These are phyloP conservation scores for Ustilago bromivora DNA, from an alignment of 1,284 basidiomycete genomes.

Conservation along the genomic window DNA sequence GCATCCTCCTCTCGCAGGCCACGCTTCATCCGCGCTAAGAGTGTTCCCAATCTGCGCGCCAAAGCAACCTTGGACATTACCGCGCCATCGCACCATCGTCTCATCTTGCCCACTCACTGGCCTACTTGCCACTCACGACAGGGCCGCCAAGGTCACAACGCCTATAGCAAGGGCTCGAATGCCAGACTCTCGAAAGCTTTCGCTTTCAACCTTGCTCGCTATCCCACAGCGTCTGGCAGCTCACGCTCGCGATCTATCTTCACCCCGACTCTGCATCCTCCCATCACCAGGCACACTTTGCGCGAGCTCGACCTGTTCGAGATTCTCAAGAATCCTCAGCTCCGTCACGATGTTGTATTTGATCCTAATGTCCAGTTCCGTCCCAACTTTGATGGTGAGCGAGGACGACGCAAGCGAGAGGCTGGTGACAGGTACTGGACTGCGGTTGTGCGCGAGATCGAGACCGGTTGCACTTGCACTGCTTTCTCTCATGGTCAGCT, in stretches of 20 bases:
- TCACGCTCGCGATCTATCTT: slow-evolving; percentile 43
- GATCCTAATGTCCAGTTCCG: slow-evolving; percentile 71
- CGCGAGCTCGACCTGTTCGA: slow-evolving; percentile 86
- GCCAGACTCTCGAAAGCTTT: slow-evolving; percentile 20
- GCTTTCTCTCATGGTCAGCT: slow-evolving; percentile 73
- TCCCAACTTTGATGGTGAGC: slow-evolving; percentile 70
- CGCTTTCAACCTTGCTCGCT: slow-evolving; percentile 26
- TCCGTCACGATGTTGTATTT: slow-evolving; percentile 91
- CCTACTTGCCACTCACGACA: slow-evolving; percentile 24
- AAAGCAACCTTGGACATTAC: slow-evolving; percentile 44
- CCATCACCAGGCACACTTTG: slow-evolving; percentile 84
- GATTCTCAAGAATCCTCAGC: slow-evolving; percentile 87
- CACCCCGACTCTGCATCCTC: slow-evolving; percentile 77
- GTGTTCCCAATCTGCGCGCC: slow-evolving; percentile 52
- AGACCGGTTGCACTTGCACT: slow-evolving; percentile 84
- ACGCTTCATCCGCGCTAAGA: slow-evolving; percentile 44
- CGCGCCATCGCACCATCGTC: slow-evolving; percentile 38
- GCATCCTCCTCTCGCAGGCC: slow-evolving; percentile 22
- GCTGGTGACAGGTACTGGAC: slow-evolving; percentile 86
- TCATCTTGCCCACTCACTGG: slow-evolving; percentile 46
- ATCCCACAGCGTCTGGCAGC: slow-evolving; percentile 15
- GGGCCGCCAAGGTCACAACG: slow-evolving; percentile 17
- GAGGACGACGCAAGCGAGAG: slow-evolving; percentile 79
- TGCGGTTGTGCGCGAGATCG: slow-evolving; percentile 82
- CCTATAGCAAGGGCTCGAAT: slow-evolving; percentile 1